Base-by-base conservation (phyloP, 495 filamentous ascomycete genomes). In the Xylaria bambusicola region DNA sequence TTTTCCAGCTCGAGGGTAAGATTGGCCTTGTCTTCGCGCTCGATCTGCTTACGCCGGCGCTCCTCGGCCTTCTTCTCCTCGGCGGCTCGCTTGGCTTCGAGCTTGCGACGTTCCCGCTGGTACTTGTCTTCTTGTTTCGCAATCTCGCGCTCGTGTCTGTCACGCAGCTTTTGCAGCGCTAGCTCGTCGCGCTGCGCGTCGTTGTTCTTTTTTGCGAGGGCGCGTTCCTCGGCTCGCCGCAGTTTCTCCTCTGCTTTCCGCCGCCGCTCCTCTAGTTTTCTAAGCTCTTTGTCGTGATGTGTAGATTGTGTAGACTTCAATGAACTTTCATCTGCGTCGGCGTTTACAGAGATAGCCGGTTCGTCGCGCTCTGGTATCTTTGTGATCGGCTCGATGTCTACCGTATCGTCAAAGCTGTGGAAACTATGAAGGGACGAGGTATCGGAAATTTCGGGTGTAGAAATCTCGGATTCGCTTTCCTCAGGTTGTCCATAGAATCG, bases 171-270 rank as follows among this genome's bases (percentile, higher is more conserved):
- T 49, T 72, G 64, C 40, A 83, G 46, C 8, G 78, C 73, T 47
- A 67, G 67, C 66, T 73, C 80, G 61, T 78, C 82, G 71, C 75
- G 79, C 45, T 69, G 66, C 18, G 62, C 64, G 48, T 72, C 70
- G 20, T 81, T 76, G 56, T 44, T 65, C 17, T 66, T 68, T 55
- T 78, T 80, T 6, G 64, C 60, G 10, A 73, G 66, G 15, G 78
- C 72, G 18, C 77, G 73, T 59, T 81, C 77, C 13, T 80, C 74
- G 23, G 77, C 74, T 55, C 82, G 78, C 72, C 59, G 65, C 0
- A 96, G 74, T 64, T 92, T 90, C 38, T 86, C 83, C 20, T 92
- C 84, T 2, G 90, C 77, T 56, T 88, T 86, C 38, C 79, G 80
- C 59, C 88, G 88, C 57, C 86, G 84, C 6, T 86, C 78, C 12